Percentiles rank a stretch among this genome's conserved stretches.
Conservation (phyloP, 805 yeast species). For the Pichia deserticola region DNA sequence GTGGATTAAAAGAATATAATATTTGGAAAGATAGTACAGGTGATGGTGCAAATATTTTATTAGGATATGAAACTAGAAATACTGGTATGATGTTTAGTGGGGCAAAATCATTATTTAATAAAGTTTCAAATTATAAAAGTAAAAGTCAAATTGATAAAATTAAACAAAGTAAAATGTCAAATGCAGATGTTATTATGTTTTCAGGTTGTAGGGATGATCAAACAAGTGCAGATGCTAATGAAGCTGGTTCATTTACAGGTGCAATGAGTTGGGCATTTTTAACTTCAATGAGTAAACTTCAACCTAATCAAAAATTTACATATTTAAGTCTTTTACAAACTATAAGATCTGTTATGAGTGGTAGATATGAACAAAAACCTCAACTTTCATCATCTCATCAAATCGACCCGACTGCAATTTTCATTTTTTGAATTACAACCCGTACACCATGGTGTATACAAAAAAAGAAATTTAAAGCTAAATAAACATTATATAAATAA, state of each 20-base stretch:
- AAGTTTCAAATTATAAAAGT: constrained; percentile 27
- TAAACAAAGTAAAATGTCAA: constrained; percentile 51
- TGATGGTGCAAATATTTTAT: constrained; percentile 52
- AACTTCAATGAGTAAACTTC: constrained; percentile 43
- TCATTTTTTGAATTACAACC: constrained; percentile 23
- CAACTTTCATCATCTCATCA: constrained; percentile 79
- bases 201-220: constrained; percentile 83
- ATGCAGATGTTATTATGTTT: constrained; percentile 70
- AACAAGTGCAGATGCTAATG: constrained; percentile 75
- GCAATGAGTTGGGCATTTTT: constrained; percentile 82
- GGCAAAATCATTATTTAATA: constrained; percentile 29
- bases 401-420: constrained; percentile 47
- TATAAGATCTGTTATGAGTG: constrained; percentile 54
- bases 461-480: too few relatives aligned
- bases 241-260: constrained; percentile 67
- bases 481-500: too few relatives aligned
- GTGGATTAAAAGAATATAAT: constrained; percentile 75
- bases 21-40: constrained; percentile 67
- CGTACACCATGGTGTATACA: too few relatives aligned
- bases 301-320: constrained; percentile 50
- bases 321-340: constrained; percentile 63
- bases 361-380: constrained; percentile 73
- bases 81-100: constrained; percentile 34
- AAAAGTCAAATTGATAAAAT: constrained; percentile 31
- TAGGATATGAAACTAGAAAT: constrained; percentile 57